phyloP scores from a whole-genome alignment of 2,329 filamentous ascomycete genomes.

The Tolypocladium pustulatum region DNA sequence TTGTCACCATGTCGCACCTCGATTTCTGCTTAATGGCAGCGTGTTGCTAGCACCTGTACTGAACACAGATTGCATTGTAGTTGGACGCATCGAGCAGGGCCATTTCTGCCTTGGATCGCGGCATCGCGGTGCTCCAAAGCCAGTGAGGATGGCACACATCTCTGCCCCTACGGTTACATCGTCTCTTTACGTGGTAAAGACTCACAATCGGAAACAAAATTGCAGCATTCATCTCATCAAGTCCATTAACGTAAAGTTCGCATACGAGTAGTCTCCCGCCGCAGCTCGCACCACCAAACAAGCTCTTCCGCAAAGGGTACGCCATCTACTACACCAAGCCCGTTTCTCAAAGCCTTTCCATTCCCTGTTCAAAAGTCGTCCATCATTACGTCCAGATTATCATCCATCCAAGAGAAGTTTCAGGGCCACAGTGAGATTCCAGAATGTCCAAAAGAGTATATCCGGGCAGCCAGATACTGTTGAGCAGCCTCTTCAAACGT shows the following conservation, averaged over 20 bases:
- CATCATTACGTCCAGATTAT: background rate
- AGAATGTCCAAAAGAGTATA: background rate
- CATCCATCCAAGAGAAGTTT: background rate
- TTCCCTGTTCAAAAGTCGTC: background rate
- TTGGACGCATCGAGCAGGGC: background rate
- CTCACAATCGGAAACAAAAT: background rate
- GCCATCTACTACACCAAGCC: conserved; percentile 3
- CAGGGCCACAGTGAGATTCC: background rate
- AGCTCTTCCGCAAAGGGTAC: conserved; percentile 1
- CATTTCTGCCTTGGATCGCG: background rate
- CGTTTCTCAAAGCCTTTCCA: background rate
- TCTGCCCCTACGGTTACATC: background rate
- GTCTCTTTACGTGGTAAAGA: background rate
- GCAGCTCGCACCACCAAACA: background rate
- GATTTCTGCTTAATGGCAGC: background rate
- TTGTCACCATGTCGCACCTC: background rate
- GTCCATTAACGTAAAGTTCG: background rate
- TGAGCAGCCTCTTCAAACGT: conserved; percentile 1
- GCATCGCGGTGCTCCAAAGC: background rate
- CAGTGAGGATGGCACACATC: background rate
- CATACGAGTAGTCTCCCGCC: background rate
- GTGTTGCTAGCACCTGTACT: background rate
- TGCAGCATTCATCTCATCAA: background rate
- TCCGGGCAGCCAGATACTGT: background rate
- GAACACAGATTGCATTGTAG: too few species aligned